Evolutionary conservation across 2,329 filamentous ascomycete genomes (phyloP), one percentile per base, ranked within the genome.

Genomic region (Metarhizium rileyi): DNA sequence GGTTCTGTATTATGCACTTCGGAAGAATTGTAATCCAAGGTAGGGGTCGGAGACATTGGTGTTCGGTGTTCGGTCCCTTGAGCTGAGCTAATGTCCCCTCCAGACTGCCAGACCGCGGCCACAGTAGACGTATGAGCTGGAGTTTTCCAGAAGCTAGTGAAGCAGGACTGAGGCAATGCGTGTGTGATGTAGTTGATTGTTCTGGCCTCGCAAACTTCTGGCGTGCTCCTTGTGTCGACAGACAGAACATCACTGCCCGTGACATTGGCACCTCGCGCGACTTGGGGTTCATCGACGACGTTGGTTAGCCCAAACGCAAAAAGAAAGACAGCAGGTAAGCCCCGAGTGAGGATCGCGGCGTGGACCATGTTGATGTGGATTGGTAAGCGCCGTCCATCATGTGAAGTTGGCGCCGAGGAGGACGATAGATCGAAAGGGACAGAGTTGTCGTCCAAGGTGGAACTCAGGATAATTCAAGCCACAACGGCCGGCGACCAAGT

Each of bases 151-250:
- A 75, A 74, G n/a, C 79, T 81, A 45, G 78, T 80, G 22, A 88
- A 71, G 62, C 87, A 91, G 69, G 86, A 84, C 63, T 88, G 85
- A 10, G 85, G 85, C 36, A 90, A 70, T 2, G 79, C 81, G 57
- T 90, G 84, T 10, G 86, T 90, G 54, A 91, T 87, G 66, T 90
- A 89, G 66, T 91, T 90, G 62, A 88, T 81, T 1, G 84, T 88
- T 56, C 79, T 78, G 48, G 69, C 74, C 57, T 77, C 75, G 67
- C 78, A 82, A 41, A 55, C 14, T 26, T 44, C 44, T 18, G 8
- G 35, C 18, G 35, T 38, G 35, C 35, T 38, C 16, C 16, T 10
- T 20, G 16, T 16, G n/a, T 18, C 20, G 12, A 41, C 36, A 30
- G 46, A 4, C 4, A 16, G 23, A 30, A 20, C 5, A 23, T 20